Percentiles rank a stretch among this genome's conserved stretches.
These are phyloP conservation scores for Porogramme epimiltina DNA, from an alignment of 1,284 basidiomycete genomes.

Conservation along the genomic window DNA sequence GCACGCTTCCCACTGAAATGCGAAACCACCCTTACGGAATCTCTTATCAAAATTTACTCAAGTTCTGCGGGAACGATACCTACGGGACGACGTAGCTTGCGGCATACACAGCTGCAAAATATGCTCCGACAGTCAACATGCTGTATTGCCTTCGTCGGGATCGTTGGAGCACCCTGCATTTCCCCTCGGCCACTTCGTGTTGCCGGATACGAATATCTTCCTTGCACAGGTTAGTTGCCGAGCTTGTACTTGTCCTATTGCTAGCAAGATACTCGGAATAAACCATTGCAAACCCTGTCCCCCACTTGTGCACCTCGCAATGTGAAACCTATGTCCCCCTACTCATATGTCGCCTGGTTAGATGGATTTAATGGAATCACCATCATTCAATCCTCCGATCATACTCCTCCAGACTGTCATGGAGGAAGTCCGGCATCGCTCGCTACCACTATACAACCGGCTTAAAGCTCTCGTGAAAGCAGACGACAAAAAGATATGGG, in stretches of 20 bases:
- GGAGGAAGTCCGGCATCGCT: slow-evolving; percentile 95
- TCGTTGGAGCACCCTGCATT: slow-evolving; percentile 50
- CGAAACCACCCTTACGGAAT: neutral
- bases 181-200: slow-evolving; percentile 76
- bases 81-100: slow-evolving; percentile 93
- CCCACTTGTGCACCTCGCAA: neutral
- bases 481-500: slow-evolving; percentile 82
- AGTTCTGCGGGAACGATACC: slow-evolving; percentile 95
- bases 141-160: slow-evolving; percentile 45
- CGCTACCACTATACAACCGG: slow-evolving; percentile 91
- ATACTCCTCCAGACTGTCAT: slow-evolving; percentile 95
- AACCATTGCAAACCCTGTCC: too few relatives aligned
- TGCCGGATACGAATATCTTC: slow-evolving; percentile 97
- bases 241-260: neutral
- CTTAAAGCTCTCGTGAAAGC: slow-evolving; percentile 80
- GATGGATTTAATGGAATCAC: slow-evolving; percentile 91
- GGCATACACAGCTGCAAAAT: slow-evolving; percentile 75
- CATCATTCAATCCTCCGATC: slow-evolving; percentile 74
- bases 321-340: neutral
- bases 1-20: too few relatives aligned
- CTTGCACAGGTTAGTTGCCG: slow-evolving; percentile 80
- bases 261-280: neutral
- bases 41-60: neutral
- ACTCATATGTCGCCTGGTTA: slow-evolving; percentile 35
- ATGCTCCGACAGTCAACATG: slow-evolving; percentile 49